phyloP scores from a whole-genome alignment of 1,284 basidiomycete genomes.

The Ustilago bromivora region DNA sequence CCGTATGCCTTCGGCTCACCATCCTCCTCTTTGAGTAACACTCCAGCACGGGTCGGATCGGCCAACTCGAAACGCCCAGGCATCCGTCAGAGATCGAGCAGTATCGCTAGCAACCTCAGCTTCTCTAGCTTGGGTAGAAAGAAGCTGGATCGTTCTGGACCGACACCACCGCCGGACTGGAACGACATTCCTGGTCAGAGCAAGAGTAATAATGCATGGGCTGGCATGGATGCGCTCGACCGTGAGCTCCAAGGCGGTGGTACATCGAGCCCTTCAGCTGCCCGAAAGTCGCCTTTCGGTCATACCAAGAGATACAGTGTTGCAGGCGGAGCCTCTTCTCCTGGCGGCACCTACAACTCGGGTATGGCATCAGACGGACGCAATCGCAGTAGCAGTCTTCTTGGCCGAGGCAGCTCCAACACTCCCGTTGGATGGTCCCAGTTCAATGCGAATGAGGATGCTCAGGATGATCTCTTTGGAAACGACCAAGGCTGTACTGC shows the following conservation, averaged over 20 bases:
- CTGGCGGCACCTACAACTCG: not conserved
- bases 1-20: slow-evolving; percentile 48
- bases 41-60: slow-evolving; percentile 35
- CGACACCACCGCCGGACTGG: slow-evolving; percentile 47
- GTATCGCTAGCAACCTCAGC: slow-evolving; percentile 44
- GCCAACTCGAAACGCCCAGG: slow-evolving; percentile 33
- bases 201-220: slow-evolving; percentile 23
- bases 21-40: slow-evolving; percentile 35
- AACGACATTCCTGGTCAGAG: slow-evolving; percentile 41
- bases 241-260: slow-evolving; percentile 55
- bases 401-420: slow-evolving; percentile 23
- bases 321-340: slow-evolving; percentile 8
- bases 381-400: slow-evolving; percentile 23
- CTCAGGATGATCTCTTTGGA: slow-evolving; percentile 30
- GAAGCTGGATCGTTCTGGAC: slow-evolving; percentile 36
- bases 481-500: not conserved
- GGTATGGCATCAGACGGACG: slow-evolving; percentile 10
- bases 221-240: slow-evolving; percentile 60
- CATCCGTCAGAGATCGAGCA: slow-evolving; percentile 37
- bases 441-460: slow-evolving; percentile 31
- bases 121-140: slow-evolving; percentile 39
- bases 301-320: slow-evolving; percentile 25
- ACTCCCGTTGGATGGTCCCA: slow-evolving; percentile 46
- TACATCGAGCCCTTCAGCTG: slow-evolving; percentile 15
- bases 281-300: slow-evolving; percentile 20